phyloP scores from a whole-genome alignment of 257 asterid genomes.

The Coffea eugenioides region DNA sequence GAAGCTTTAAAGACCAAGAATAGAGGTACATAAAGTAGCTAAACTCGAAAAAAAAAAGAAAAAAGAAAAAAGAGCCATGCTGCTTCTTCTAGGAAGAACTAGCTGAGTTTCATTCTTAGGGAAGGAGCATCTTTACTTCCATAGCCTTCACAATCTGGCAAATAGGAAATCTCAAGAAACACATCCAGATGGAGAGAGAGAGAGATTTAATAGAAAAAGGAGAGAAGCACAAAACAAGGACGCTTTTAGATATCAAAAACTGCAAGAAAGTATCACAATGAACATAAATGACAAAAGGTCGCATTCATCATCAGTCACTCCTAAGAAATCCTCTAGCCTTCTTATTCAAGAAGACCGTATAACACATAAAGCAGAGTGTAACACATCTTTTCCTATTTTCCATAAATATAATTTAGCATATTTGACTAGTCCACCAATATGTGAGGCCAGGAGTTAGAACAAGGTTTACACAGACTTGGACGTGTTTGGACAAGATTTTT shows the following conservation, averaged over 20 bases:
- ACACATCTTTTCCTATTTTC: neutral
- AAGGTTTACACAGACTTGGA: neutral
- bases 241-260: too few species aligned
- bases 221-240: neutral
- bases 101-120: neutral
- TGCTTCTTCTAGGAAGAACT: neutral
- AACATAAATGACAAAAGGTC: neutral
- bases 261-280: neutral
- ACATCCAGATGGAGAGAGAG: neutral
- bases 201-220: too few species aligned
- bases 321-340: neutral
- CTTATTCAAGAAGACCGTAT: neutral
- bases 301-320: neutral
- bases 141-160: neutral
- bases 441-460: too few species aligned
- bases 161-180: neutral
- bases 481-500: too few species aligned
- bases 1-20: neutral
- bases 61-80: neutral
- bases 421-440: too few species aligned
- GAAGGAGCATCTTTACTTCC: neutral
- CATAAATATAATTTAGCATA: neutral
- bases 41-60: neutral
- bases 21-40: neutral
- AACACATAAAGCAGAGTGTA: neutral